Evolutionary conservation across 2,329 filamentous ascomycete species (phyloP).

Genomic region (Aspergillus alliaceus): DNA sequence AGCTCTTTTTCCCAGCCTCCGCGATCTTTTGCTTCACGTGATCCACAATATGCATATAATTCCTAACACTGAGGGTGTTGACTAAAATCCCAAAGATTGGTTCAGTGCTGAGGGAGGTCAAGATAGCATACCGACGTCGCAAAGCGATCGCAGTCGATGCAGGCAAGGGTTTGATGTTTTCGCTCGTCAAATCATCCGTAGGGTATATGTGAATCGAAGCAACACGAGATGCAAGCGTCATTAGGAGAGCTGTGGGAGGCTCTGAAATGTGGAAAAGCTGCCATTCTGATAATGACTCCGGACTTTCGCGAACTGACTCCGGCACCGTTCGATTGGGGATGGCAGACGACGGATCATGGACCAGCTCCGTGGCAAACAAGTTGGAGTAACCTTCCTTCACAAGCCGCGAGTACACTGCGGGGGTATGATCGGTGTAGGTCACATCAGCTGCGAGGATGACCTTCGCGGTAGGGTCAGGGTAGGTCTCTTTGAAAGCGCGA

Average conservation of each 20-base stretch:
- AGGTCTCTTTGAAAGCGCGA: constrained; percentile 66
- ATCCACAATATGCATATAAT: constrained; percentile 80
- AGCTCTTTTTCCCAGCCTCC: constrained; percentile 85
- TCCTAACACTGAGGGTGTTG: constrained; percentile 89
- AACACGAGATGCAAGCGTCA: constrained; percentile 83
- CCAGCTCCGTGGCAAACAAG: constrained; percentile 68
- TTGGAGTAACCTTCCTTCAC: constrained; percentile 65
- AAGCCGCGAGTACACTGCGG: constrained; percentile 57
- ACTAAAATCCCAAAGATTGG: constrained; percentile 91
- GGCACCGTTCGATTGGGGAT: constrained; percentile 82
- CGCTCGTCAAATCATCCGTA: constrained; percentile 43
- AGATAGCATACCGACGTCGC: constrained; percentile 81
- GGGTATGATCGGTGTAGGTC: constrained; percentile 76
- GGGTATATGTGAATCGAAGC: constrained; percentile 76
- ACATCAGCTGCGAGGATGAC: constrained; percentile 86
- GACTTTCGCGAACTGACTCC: constrained; percentile 44
- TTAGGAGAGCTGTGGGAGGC: constrained; percentile 76
- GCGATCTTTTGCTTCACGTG: constrained; percentile 72
- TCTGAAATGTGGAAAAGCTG: constrained; percentile 82
- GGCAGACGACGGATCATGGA: constrained; percentile 74
- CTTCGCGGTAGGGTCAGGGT: constrained; percentile 62
- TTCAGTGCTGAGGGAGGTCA: constrained; percentile 76
- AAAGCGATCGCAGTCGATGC: constrained; percentile 60
- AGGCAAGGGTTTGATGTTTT: constrained; percentile 43
- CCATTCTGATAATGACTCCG: constrained; percentile 61